phyloP scores from a whole-genome alignment of 805 yeast species.

The Metschnikowia borealis region DNA sequence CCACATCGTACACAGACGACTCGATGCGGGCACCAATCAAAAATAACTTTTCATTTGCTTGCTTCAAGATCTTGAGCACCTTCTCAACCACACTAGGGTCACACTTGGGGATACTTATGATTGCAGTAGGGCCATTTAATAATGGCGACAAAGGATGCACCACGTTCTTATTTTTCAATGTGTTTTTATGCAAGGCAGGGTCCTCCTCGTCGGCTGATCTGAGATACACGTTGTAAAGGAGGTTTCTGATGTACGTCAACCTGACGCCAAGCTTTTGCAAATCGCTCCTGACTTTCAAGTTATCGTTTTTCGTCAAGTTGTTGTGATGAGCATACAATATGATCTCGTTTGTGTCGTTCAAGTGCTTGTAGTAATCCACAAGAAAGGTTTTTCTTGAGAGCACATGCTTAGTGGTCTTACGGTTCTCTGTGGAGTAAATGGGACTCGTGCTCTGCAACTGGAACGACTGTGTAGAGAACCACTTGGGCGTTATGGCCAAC shows the following conservation, averaged over 20 bases:
- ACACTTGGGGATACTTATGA: conserved; percentile 60
- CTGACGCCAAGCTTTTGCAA: conserved; percentile 64
- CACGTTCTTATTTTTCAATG: conserved; percentile 37
- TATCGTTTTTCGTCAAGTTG: conserved; percentile 68
- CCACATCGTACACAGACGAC: conserved; percentile 47
- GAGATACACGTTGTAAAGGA: conserved; percentile 70
- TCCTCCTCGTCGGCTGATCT: conserved; percentile 65
- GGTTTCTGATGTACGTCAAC: conserved; percentile 63
- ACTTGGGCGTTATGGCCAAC: background rate
- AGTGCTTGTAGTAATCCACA: conserved; percentile 70
- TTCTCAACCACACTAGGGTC: conserved; percentile 67
- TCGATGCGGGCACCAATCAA: conserved; percentile 85
- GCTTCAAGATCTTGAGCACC: conserved; percentile 57
- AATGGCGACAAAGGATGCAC: conserved; percentile 68
- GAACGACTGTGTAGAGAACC: background rate
- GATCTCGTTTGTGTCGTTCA: conserved; percentile 65
- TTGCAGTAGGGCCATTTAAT: conserved; percentile 82
- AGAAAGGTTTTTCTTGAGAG: conserved; percentile 82
- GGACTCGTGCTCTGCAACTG: conserved; percentile 1
- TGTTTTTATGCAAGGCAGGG: conserved; percentile 64
- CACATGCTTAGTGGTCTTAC: conserved; percentile 57
- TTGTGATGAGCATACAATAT: conserved; percentile 82
- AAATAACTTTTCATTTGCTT: conserved; percentile 68
- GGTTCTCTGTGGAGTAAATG: conserved; percentile 7
- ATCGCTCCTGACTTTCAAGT: conserved; percentile 57